Base-by-base conservation (phyloP, 1,284 basidiomycete species). In the Cryptococcus deneoformans region DNA sequence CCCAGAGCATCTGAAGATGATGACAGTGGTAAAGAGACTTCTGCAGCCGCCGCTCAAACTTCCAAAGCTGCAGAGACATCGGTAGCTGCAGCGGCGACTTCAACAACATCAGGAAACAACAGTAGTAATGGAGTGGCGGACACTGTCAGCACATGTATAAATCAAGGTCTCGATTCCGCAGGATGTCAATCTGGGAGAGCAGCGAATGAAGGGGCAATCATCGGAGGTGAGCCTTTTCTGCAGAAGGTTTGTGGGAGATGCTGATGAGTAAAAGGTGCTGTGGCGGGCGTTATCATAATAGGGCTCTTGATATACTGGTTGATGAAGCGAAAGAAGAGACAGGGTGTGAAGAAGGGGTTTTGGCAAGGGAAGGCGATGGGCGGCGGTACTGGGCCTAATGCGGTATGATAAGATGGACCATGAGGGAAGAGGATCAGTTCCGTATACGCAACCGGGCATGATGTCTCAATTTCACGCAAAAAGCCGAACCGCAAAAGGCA, bases 111-210 rank as follows among this genome's bases (percentile, higher is more conserved):
- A 16, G 40, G 35, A 10, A 40, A 12, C 5, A 45, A 10, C 9
- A 47, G 52, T 39, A 52, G 35, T 8, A n/a, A 24, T 11, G 50
- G 53, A 6, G 46, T 51, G 34, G 20, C 38, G n/a, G 54, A 56
- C 46, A 51, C 50, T 36, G 40, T 50, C 3, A 47, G 51, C 11
- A 36, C 29, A 12, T 60, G 58, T 60, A 34, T 50, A 11, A 24
- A 50, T 11, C 45, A 60, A 34, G 58, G 58, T 8, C 40, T 54
- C 29, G 49, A 47, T 37, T 54, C 52, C 37, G 46, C 45, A 12
- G 53, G 46, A 9, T 60, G 54, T 53, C 39, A 55, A 24, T 43
- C 40, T 48, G 53, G 51, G 40, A 49, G 37, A 16, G 37, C 46
- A 40, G 42, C 51, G 16, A 49, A 60, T 51, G 44, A 52, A 20